These are phyloP conservation scores for barley (Hordeum vulgare) DNA, from an alignment of 176 grass and related monocot species.

Conservation along the genomic window MorexV3_pseudomolecules_assembly NC_058523.1:532121803-532122302, in stretches of 20 bases:
- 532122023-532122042: background rate
- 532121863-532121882: background rate
- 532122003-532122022: background rate
- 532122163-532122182: background rate
- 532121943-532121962: background rate
- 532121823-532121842: background rate
- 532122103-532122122: background rate
- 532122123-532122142: background rate
- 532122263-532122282: background rate
- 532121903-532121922: background rate
- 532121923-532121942: background rate
- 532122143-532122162: too few species aligned
- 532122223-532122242: background rate
- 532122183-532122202: background rate
- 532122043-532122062: background rate
- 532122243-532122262: background rate
- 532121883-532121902: background rate
- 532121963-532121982: background rate
- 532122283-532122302: too few species aligned
- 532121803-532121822: background rate
- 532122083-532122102: background rate
- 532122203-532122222: background rate
- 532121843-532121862: background rate
- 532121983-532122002: background rate
- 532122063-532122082: background rate